A percentile compares a stretch with the other conserved stretches of the same genome.
phyloP scores from a whole-genome alignment of 2,329 filamentous ascomycete species.

The Diaporthe eres region DNA sequence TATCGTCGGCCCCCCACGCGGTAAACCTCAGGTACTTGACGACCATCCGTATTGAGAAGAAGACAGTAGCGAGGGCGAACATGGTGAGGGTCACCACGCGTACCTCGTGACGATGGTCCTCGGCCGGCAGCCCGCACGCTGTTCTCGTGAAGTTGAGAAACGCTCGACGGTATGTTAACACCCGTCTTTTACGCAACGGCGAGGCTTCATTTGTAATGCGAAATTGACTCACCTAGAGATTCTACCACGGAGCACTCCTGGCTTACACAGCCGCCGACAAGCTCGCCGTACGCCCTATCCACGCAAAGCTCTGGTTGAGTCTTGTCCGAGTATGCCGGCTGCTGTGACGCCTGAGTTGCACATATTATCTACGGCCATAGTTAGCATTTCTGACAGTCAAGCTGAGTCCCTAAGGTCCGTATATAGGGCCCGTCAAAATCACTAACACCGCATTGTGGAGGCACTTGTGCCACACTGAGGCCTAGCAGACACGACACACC shows the following conservation, averaged over 20 bases:
- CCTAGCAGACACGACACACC: neutral
- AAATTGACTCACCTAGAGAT: neutral
- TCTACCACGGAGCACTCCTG: conserved; percentile 15
- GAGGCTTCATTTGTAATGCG: neutral
- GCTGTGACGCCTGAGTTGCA: neutral
- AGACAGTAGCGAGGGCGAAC: neutral
- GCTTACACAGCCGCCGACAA: neutral
- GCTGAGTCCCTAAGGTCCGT: rapidly evolving
- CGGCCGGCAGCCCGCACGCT: conserved; percentile 1
- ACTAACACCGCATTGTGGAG: conserved; percentile 22
- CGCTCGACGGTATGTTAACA: neutral
- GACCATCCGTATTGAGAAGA: neutral
- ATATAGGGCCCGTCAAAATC: neutral
- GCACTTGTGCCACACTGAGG: conserved; percentile 1
- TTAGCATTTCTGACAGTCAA: neutral
- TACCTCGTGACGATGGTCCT: neutral
- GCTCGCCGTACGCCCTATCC: neutral
- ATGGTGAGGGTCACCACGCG: conserved; percentile 9
- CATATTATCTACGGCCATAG: neutral
- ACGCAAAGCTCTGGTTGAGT: conserved; percentile 7
- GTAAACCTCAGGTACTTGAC: conserved; percentile 10
- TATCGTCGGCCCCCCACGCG: conserved; percentile 8
- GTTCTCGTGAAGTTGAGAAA: conserved; percentile 17
- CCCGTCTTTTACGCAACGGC: neutral
- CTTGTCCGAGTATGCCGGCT: neutral